These are phyloP conservation scores for Epichloe baconii DNA, from an alignment of 2,329 filamentous ascomycete genomes.

Conservation along the genomic window DNA sequence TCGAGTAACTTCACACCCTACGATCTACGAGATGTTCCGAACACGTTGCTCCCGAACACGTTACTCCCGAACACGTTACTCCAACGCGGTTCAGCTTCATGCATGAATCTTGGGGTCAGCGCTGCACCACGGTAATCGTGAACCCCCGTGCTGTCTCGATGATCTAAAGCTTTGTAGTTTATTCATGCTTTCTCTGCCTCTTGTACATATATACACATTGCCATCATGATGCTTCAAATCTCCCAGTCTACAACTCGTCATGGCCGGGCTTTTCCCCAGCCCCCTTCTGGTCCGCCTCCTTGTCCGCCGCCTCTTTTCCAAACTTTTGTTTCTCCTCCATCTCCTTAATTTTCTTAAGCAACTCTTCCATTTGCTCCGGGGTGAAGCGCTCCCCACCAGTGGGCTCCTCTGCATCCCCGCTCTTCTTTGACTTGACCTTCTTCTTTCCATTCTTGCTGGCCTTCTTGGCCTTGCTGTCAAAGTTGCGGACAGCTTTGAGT, in stretches of 20 bases:
- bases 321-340: slow-evolving; percentile 16
- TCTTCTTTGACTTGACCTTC: slow-evolving; percentile 23
- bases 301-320: slow-evolving; percentile 13
- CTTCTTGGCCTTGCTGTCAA: slow-evolving; percentile 28
- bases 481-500: slow-evolving; percentile 48
- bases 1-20: too few relatives aligned
- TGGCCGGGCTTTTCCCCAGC: slow-evolving; percentile 13
- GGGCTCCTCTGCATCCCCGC: slow-evolving; percentile 24
- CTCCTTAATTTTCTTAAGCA: slow-evolving; percentile 25
- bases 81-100: too few relatives aligned
- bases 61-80: too few relatives aligned
- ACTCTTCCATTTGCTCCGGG: slow-evolving; percentile 27
- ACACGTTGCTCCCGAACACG: too few relatives aligned
- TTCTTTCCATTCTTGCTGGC: slow-evolving; percentile 21
- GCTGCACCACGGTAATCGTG: neutral
- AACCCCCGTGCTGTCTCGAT: too few relatives aligned
- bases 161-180: neutral
- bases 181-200: slow-evolving; percentile 2
- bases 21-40: too few relatives aligned
- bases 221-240: neutral
- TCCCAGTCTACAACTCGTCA: slow-evolving; percentile 21
- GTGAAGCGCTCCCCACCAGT: slow-evolving; percentile 27
- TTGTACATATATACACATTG: slow-evolving; percentile 1
- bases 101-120: too few relatives aligned
- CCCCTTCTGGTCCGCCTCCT: slow-evolving; percentile 8